Conservation (phyloP, 768 basidiomycete species). For the Mycena polygramma region DNA sequence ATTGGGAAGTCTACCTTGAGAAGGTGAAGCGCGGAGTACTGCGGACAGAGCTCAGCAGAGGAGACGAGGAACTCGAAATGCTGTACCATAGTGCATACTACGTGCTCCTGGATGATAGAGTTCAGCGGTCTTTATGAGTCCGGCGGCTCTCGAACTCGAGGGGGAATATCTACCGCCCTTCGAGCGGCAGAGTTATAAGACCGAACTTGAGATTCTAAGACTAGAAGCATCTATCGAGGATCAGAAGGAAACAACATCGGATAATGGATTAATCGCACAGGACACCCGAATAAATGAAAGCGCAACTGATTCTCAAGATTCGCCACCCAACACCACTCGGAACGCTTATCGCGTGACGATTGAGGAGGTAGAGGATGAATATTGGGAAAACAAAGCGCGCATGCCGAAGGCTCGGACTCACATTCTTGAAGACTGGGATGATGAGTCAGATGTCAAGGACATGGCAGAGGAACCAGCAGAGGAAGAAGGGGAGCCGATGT, state of each 20-base stretch:
- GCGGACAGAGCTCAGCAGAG: too few species aligned
- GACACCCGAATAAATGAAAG: background rate
- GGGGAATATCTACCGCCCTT: too few species aligned
- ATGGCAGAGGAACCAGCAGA: too few species aligned
- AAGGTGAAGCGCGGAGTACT: background rate
- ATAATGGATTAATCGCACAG: background rate
- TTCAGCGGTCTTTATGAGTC: background rate
- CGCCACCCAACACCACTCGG: too few species aligned
- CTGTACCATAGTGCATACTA: background rate
- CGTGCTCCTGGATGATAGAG: background rate
- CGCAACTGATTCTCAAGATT: too few species aligned
- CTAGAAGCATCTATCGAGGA: too few species aligned
- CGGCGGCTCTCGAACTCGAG: background rate
- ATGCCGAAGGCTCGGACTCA: conserved; percentile 2
- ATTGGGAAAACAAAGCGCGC: background rate
- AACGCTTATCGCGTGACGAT: background rate
- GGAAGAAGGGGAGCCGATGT: background rate
- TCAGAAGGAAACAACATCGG: too few species aligned
- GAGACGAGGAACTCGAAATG: background rate
- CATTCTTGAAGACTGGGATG: too few species aligned
- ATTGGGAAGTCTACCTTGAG: background rate
- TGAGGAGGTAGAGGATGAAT: conserved; percentile 1
- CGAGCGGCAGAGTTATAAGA: too few species aligned
- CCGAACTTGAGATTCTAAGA: too few species aligned
- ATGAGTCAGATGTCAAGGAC: too few species aligned